Evolutionary conservation across 805 yeast species (phyloP), one percentile per base, ranked within the genome.

Genomic region (Metschnikowia continentalis): DNA sequence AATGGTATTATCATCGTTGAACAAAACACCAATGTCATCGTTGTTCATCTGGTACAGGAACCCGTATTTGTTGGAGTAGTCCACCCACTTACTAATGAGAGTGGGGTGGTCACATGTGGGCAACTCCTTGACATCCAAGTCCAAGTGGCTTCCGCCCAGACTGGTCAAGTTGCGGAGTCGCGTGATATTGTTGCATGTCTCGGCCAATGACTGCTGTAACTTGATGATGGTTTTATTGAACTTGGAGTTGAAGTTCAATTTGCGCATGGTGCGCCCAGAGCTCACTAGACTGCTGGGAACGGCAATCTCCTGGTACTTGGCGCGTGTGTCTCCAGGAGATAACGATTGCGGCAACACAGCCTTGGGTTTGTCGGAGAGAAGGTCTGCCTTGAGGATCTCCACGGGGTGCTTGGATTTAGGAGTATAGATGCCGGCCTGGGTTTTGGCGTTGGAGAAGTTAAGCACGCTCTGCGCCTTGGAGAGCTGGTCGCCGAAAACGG

Each of bases 81-180:
- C 99, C 30, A 95, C 98, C 99, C 99, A 94, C 66, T 92, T 91
- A 54, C 95, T 87, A 40, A 92, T 83, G 53, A 88, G 80, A 17
- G 82, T 79, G 11, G 91, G 95, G 55, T 80, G 78, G 57, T 76
- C 78, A 51, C 75, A 71, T 7, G 68, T 62, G 36, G 77, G 78
- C 43, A 72, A 67, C 54, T 71, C 76, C 37, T 62, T 55, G 30
- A 69, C 60, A 44, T 67, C 72, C 53, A 66, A 57, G 35, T 56
- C 58, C 39, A 56, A 36, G 39, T 44, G 47, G 47, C 61, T 58
- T 20, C 68, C 71, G 51, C 70, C 57, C 5, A 49, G 44, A 30
- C 48, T 40, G 42, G 67, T 65, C 42, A 71, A 65, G 43, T 66
- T 66, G 42, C 76, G 77, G 48, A 77, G 64, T 55, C 76, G 69